Conservation (phyloP, 176 grass and related monocot genomes). For the Triticum urartu region DNA sequence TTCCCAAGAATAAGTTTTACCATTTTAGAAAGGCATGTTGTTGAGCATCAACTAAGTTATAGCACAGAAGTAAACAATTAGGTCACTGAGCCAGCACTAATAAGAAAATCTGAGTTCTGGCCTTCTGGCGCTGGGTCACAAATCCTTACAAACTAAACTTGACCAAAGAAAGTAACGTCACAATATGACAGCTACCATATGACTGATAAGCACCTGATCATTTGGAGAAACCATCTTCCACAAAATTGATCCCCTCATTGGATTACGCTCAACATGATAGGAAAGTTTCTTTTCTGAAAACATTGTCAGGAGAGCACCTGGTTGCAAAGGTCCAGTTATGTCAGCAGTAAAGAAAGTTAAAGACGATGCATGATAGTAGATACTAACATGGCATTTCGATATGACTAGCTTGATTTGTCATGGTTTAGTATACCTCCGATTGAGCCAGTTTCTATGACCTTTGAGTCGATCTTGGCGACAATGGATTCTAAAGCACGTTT, state of each 20-base stretch:
- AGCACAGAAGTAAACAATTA: not conserved
- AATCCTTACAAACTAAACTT: not conserved
- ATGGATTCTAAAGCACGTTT: conserved; percentile 68
- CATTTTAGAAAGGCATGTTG: not conserved
- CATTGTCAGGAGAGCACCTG: conserved; percentile 61
- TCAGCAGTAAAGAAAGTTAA: not conserved
- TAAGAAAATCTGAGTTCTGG: not conserved
- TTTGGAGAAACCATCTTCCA: conserved; percentile 69
- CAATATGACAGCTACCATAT: not conserved
- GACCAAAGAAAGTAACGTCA: conserved; percentile 6
- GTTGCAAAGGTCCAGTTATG: not conserved
- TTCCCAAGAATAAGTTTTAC: not conserved
- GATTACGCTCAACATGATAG: conserved; percentile 43
- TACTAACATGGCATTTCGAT: not conserved
- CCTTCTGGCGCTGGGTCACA: not conserved
- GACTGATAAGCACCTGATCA: conserved; percentile 33
- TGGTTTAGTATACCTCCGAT: conserved; percentile 54
- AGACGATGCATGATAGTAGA: not conserved
- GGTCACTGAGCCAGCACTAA: not conserved
- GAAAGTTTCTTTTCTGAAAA: conserved; percentile 54
- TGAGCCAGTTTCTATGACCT: conserved; percentile 51
- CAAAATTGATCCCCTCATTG: conserved; percentile 61
- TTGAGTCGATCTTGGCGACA: conserved; percentile 60
- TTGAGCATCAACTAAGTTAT: not conserved
- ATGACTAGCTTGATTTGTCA: not conserved